These are phyloP conservation scores for Chrysochromulina parva DNA, from an alignment of 78 protist genomes.

Conservation along the genomic window DNA sequence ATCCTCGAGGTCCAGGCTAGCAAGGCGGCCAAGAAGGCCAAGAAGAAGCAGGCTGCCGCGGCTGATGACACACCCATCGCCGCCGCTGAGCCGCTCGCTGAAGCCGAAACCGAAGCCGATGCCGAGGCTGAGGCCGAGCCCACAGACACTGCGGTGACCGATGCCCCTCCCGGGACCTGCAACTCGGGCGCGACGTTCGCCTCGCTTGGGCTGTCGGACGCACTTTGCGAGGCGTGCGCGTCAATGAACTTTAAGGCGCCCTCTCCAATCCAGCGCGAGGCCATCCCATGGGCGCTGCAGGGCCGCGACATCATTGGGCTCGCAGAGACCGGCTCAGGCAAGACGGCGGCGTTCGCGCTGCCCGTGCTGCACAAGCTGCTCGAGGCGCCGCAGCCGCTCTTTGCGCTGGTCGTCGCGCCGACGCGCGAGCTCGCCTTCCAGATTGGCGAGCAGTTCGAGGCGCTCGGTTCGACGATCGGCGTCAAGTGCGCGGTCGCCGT, in stretches of 20 bases:
- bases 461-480: conserved; percentile 88
- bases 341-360: conserved; percentile 94
- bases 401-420: conserved; percentile 28
- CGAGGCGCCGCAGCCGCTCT: conserved; percentile 39
- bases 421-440: conserved; percentile 96
- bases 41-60: too few species aligned
- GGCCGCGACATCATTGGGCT: conserved; percentile 90
- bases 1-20: too few species aligned
- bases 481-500: conserved; percentile 74
- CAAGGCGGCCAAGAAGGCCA: too few species aligned
- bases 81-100: too few species aligned
- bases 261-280: conserved; percentile 77
- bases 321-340: conserved; percentile 97
- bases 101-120: too few species aligned
- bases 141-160: too few species aligned
- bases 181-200: conserved; percentile 56
- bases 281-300: conserved; percentile 81
- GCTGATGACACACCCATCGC: too few species aligned
- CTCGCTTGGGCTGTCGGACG: conserved; percentile 66
- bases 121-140: too few species aligned
- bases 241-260: conserved; percentile 64
- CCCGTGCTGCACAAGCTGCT: conserved; percentile 87
- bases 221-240: conserved; percentile 67
- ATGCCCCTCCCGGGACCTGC: too few species aligned
- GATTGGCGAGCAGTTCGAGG: conserved; percentile 87